phyloP scores from a whole-genome alignment of 1,139 yeast genomes.

The Zygoascus sp. region DNA sequence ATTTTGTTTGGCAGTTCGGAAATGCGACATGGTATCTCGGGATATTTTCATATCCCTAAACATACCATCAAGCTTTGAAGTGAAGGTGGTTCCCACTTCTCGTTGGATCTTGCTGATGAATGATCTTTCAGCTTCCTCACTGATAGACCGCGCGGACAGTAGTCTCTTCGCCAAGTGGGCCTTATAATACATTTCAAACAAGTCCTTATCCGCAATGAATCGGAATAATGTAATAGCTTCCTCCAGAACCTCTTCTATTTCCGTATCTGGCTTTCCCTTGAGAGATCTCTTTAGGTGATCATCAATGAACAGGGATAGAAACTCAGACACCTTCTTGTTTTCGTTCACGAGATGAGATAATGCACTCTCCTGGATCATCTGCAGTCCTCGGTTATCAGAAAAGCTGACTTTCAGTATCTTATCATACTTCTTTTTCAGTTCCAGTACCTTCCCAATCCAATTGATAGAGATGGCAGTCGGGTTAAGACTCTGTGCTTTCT shows the following conservation, averaged over 20 bases:
- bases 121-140: conserved; percentile 63
- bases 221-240: conserved; percentile 60
- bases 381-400: conserved; percentile 46
- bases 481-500: conserved; percentile 37
- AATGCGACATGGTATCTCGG: conserved; percentile 53
- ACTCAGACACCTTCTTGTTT: conserved; percentile 61
- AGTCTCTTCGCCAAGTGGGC: conserved; percentile 83
- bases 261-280: conserved; percentile 48
- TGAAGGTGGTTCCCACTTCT: conserved; percentile 76
- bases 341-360: conserved; percentile 61
- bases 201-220: conserved; percentile 75
- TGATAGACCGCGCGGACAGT: conserved; percentile 49
- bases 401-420: conserved; percentile 47
- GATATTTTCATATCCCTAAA: conserved; percentile 72
- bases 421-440: conserved; percentile 51
- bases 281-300: conserved; percentile 58
- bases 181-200: conserved; percentile 81
- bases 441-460: conserved; percentile 65
- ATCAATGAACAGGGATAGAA: conserved; percentile 71
- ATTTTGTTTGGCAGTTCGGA: conserved; percentile 16
- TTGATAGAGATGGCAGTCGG: conserved; percentile 54
- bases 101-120: conserved; percentile 67
- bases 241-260: conserved; percentile 51
- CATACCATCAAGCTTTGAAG: conserved; percentile 85
- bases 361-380: conserved; percentile 55